Evolutionary conservation across 2,329 filamentous ascomycete genomes (phyloP).

Genomic region (Aspergillus fischeri): DNA sequence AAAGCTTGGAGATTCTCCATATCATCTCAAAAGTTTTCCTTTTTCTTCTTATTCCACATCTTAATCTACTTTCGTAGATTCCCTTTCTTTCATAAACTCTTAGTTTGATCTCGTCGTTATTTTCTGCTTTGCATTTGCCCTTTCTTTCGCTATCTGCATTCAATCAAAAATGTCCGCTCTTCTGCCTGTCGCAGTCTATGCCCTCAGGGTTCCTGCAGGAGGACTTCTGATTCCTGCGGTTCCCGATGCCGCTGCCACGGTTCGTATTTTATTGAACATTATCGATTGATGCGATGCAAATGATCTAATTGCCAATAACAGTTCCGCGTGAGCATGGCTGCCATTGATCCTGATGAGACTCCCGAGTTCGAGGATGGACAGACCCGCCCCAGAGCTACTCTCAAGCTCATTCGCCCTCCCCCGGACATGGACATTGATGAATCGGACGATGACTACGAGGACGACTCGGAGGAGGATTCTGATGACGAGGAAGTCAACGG

Average conservation of each 20-base stretch:
- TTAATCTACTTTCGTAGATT: constrained; percentile 3
- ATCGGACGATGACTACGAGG: constrained; percentile 50
- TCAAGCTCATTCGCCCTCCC: constrained; percentile 82
- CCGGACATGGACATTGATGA: constrained; percentile 53
- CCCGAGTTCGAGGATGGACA: constrained; percentile 62
- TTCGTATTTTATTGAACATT: constrained; percentile 48
- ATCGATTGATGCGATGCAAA: neutral
- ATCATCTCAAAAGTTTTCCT: constrained; percentile 9
- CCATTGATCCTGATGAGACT: constrained; percentile 82
- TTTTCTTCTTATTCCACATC: constrained; percentile 4
- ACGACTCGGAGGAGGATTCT: constrained; percentile 51
- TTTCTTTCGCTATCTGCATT: constrained; percentile 5
- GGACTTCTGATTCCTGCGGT: constrained; percentile 76
- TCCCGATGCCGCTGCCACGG: constrained; percentile 75
- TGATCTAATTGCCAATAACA: constrained; percentile 33
- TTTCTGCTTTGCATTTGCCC: constrained; percentile 12
- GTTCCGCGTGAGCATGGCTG: constrained; percentile 99
- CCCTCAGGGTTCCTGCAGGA: constrained; percentile 83
- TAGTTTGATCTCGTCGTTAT: constrained; percentile 14
- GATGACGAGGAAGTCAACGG: constrained; percentile 74
- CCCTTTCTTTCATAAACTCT: neutral
- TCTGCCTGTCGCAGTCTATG: constrained; percentile 75
- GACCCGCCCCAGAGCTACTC: constrained; percentile 69
- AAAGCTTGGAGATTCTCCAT: constrained; percentile 7
- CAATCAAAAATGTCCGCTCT: constrained; percentile 42